These are phyloP conservation scores for Trichosporon ovoides DNA, from an alignment of 1,284 basidiomycete genomes.

Conservation along the genomic window DNA sequence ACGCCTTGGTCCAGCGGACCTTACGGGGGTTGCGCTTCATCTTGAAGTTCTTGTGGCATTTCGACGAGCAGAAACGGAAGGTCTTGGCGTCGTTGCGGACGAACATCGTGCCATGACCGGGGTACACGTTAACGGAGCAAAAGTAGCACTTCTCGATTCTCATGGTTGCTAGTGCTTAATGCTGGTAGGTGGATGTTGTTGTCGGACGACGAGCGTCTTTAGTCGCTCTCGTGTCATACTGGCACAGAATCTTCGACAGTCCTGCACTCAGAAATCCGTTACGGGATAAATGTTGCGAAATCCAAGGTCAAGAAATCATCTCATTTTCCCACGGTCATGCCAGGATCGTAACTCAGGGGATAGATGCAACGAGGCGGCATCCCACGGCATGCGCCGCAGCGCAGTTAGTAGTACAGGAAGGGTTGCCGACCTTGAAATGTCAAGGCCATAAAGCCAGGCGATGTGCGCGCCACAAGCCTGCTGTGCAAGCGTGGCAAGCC, in stretches of 20 bases:
- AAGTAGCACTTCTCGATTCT: constrained; percentile 82
- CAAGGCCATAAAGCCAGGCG: no score
- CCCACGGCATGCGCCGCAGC: no score
- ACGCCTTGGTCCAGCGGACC: constrained; percentile 99
- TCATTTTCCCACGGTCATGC: not conserved
- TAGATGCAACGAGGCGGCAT: no score
- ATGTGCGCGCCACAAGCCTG: no score
- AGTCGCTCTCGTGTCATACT: not conserved
- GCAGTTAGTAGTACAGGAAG: no score
- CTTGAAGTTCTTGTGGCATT: constrained; percentile 99
- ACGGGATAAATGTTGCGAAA: constrained; percentile 4
- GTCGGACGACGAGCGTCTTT: constrained; percentile 6
- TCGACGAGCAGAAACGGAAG: constrained; percentile 93
- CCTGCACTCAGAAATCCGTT: not conserved
- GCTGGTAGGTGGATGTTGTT: not conserved
- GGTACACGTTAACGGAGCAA: constrained; percentile 91
- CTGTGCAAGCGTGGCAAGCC: no score
- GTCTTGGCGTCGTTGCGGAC: constrained; percentile 95
- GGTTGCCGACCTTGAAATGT: no score
- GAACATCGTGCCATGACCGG: constrained; percentile 90
- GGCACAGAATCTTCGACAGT: not conserved
- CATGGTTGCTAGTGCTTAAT: constrained; percentile 51
- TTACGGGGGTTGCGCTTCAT: constrained; percentile 99
- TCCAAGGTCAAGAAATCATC: not conserved
- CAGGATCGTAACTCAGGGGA: no score